A percentile compares a stretch with the other conserved stretches of the same genome.
Conservation (phyloP, 108 stramenopile species). For the Licmophora abbreviata region DNA sequence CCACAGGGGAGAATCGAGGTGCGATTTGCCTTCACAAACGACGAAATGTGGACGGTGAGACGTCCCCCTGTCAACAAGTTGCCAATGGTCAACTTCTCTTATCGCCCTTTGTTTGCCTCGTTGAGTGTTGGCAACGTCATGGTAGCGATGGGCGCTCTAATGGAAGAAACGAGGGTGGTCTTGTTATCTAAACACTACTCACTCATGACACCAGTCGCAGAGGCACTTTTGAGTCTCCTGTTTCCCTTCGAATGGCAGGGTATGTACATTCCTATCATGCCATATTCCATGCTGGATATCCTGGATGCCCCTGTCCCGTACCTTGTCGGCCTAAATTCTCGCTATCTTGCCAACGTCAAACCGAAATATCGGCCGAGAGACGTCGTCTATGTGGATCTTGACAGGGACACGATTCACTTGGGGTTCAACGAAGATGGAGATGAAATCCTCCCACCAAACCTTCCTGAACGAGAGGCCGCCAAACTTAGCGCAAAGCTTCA, state of each 20-base stretch:
- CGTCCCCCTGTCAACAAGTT: constrained; percentile 67
- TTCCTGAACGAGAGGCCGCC: constrained; percentile 51
- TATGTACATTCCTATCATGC: constrained; percentile 64
- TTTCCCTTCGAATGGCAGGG: constrained; percentile 89
- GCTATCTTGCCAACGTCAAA: constrained; percentile 36
- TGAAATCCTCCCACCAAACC: constrained; percentile 15
- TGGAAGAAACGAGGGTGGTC: constrained; percentile 65
- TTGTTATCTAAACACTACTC: constrained; percentile 57
- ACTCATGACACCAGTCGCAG: constrained; percentile 66
- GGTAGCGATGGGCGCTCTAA: constrained; percentile 63
- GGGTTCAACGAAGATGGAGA: constrained; percentile 37
- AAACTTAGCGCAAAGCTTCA: constrained; percentile 55
- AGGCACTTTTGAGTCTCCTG: constrained; percentile 73
- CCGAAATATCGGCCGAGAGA: constrained; percentile 35
- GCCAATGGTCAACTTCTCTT: constrained; percentile 76
- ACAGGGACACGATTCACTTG: constrained; percentile 62
- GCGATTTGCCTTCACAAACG: constrained; percentile 26
- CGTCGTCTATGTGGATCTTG: constrained; percentile 78
- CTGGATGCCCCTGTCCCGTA: constrained; percentile 88
- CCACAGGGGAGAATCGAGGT: constrained; percentile 66
- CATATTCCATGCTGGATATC: constrained; percentile 68
- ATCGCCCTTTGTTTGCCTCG: constrained; percentile 74
- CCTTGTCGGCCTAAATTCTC: constrained; percentile 62
- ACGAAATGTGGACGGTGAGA: constrained; percentile 39
- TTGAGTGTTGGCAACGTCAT: constrained; percentile 62